A percentile compares a stretch with the other conserved stretches of the same genome.
Conservation (phyloP, 1,284 basidiomycete species). For the Cutaneotrichosporon dermatis region DNA sequence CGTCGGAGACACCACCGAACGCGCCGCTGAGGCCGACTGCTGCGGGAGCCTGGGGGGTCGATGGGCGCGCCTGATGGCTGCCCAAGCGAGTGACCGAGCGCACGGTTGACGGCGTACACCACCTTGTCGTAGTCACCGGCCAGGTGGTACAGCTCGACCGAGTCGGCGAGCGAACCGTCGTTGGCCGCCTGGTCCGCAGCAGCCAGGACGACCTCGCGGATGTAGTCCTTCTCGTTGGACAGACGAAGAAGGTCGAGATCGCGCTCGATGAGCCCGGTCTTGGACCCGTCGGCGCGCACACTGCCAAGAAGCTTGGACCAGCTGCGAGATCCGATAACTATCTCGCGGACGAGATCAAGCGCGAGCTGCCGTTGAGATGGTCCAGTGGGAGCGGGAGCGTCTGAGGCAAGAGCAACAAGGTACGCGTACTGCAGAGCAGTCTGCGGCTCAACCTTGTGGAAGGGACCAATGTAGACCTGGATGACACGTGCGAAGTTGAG, state of each 20-base stretch:
- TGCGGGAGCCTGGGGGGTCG: constrained; percentile 7
- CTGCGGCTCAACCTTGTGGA: constrained; percentile 84
- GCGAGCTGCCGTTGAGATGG: constrained; percentile 77
- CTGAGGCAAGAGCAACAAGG: constrained; percentile 74
- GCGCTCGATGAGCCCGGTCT: constrained; percentile 83
- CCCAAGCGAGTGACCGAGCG: constrained; percentile 77
- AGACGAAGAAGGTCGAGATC: constrained; percentile 73
- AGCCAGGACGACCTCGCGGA: constrained; percentile 73
- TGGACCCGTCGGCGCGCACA: constrained; percentile 79
- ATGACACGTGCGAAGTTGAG: constrained; percentile 81
- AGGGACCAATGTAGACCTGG: constrained; percentile 88
- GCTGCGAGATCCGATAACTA: constrained; percentile 79
- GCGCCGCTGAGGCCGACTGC: constrained; percentile 31
- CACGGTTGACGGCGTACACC: constrained; percentile 78
- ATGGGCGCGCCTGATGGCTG: constrained; percentile 51
- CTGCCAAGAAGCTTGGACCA: constrained; percentile 86
- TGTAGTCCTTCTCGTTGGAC: constrained; percentile 65
- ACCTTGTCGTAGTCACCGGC: constrained; percentile 88
- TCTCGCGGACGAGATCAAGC: constrained; percentile 80
- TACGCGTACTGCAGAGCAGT: constrained; percentile 95
- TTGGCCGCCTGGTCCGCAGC: constrained; percentile 71
- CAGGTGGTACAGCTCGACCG: constrained; percentile 92
- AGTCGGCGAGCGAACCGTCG: constrained; percentile 70
- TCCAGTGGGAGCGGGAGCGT: constrained; percentile 61
- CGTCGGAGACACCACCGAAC: constrained; percentile 49